These are phyloP conservation scores for Penicillium digitatum DNA, from an alignment of 2,329 filamentous ascomycete species.

Conservation along the genomic window DNA sequence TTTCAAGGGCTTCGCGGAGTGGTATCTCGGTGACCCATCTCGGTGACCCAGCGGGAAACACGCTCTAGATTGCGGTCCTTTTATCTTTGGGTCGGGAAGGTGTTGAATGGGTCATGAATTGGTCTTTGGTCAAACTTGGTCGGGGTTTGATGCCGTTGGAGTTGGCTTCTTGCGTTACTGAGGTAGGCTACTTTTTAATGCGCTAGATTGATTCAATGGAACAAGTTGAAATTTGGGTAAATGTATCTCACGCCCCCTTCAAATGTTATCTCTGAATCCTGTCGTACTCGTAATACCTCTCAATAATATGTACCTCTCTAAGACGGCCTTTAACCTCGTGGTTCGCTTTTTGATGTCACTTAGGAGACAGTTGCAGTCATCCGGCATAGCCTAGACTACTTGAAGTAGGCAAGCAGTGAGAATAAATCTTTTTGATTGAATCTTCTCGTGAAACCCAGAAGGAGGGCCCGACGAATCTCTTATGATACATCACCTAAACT, in stretches of 20 bases:
- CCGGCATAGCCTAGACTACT: background rate
- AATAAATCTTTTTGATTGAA: background rate
- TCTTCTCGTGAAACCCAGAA: background rate
- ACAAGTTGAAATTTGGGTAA: background rate
- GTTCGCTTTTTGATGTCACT: background rate
- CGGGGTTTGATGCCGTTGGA: background rate
- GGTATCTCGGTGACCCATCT: background rate
- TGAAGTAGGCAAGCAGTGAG: fast-evolving
- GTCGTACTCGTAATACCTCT: no score
- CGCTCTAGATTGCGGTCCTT: background rate
- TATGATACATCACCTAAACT: background rate
- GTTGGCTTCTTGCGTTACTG: background rate
- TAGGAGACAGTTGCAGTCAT: background rate
- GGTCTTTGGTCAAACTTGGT: background rate
- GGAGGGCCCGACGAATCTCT: background rate
- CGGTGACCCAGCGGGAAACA: background rate
- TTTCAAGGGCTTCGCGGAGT: background rate
- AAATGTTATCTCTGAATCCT: no score
- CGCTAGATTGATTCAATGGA: background rate
- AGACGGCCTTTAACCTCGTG: no score
- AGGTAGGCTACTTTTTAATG: background rate
- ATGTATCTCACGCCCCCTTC: background rate
- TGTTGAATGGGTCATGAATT: background rate
- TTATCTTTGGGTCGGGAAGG: background rate
- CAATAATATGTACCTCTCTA: no score